Percentiles rank a stretch among this genome's conserved stretches.
Evolutionary conservation across 2,329 filamentous ascomycete genomes (phyloP).

Genomic region (Talaromyces sp.): DNA sequence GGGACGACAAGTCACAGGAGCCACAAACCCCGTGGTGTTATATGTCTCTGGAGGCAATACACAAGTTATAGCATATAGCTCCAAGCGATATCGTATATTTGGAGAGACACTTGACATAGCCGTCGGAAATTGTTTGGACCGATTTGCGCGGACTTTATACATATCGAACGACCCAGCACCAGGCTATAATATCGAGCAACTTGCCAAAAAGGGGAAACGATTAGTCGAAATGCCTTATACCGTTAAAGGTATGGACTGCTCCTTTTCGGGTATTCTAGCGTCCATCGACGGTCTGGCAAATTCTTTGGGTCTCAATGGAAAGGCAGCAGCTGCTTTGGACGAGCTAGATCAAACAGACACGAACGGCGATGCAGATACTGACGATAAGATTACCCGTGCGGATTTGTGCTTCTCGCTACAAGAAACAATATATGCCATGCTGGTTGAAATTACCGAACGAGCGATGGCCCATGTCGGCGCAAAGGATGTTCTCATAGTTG

Average conservation of each 20-base stretch:
- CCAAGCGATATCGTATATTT: slow-evolving; percentile 93
- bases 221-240: slow-evolving; percentile 89
- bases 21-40: slow-evolving; percentile 85
- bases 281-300: slow-evolving; percentile 75
- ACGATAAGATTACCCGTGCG: slow-evolving; percentile 60
- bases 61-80: slow-evolving; percentile 94
- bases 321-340: slow-evolving; percentile 51
- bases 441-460: slow-evolving; percentile 96
- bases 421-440: slow-evolving; percentile 93
- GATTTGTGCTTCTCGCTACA: slow-evolving; percentile 93
- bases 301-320: slow-evolving; percentile 35
- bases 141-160: slow-evolving; percentile 83
- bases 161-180: slow-evolving; percentile 96
- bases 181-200: slow-evolving; percentile 95
- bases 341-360: slow-evolving; percentile 22
- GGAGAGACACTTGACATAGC: slow-evolving; percentile 97
- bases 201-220: slow-evolving; percentile 68
- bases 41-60: slow-evolving; percentile 97
- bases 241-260: slow-evolving; percentile 98
- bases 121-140: slow-evolving; percentile 93
- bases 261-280: slow-evolving; percentile 87
- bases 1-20: slow-evolving; percentile 88
- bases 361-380: slow-evolving; percentile 31
- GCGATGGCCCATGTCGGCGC: slow-evolving; percentile 97
- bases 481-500: slow-evolving; percentile 86